Conservation (phyloP, 768 basidiomycete genomes). For the Hygrophorus russula region DNA sequence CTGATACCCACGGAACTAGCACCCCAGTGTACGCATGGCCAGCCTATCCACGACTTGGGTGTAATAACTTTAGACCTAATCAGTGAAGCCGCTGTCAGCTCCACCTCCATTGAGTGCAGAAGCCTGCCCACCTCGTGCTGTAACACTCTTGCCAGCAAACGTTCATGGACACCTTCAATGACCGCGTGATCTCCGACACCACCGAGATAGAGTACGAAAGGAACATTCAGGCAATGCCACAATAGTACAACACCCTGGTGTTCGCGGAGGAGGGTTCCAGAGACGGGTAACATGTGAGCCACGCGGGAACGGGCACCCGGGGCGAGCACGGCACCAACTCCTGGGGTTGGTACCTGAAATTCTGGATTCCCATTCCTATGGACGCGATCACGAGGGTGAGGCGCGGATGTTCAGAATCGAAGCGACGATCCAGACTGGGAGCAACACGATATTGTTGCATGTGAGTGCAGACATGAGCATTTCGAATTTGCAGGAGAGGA, state of each 20-base stretch:
- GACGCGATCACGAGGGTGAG: slow-evolving; percentile 35
- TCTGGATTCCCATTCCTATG: slow-evolving; percentile 38
- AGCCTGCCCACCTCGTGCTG: background rate
- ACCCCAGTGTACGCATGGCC: background rate
- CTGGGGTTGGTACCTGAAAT: slow-evolving; percentile 24
- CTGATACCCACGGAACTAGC: background rate
- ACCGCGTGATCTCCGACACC: background rate
- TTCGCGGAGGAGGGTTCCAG: too few species aligned
- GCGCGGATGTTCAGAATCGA: slow-evolving; percentile 30
- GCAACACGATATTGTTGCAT: slow-evolving; percentile 13
- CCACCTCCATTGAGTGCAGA: background rate
- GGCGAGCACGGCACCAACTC: slow-evolving; percentile 9
- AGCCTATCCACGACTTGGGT: background rate
- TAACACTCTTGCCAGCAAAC: background rate
- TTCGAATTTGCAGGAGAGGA: slow-evolving; percentile 29
- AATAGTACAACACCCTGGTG: background rate
- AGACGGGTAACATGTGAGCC: background rate
- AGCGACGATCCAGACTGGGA: slow-evolving; percentile 20
- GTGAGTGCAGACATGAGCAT: slow-evolving; percentile 25
- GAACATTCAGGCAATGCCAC: background rate
- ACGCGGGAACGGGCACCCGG: slow-evolving; percentile 16
- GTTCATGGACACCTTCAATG: background rate
- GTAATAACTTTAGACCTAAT: background rate
- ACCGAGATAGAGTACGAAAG: background rate
- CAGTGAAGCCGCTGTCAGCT: background rate